Conservation (phyloP, 371 early-diverging fungal genomes). For the Mucor indicus region DNA sequence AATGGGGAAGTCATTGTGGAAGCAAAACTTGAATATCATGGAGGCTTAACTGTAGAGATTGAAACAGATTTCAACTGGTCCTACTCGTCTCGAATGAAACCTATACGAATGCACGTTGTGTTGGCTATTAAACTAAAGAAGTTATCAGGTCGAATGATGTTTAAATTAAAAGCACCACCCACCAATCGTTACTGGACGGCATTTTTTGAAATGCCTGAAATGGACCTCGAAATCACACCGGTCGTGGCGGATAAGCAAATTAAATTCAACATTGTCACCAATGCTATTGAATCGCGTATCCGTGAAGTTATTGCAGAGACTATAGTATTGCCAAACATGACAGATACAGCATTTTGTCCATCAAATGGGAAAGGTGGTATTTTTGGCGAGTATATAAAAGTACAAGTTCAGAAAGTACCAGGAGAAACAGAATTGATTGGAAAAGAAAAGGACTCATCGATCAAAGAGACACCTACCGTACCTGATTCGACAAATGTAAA, state of each 20-base stretch:
- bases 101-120: slow-evolving; percentile 72
- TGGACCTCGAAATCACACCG: slow-evolving; percentile 79
- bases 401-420: neutral
- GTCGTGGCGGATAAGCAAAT: slow-evolving; percentile 82
- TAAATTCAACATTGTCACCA: slow-evolving; percentile 71
- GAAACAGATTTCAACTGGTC: slow-evolving; percentile 54
- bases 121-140: slow-evolving; percentile 68
- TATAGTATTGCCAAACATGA: slow-evolving; percentile 91
- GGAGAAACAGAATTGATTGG: neutral
- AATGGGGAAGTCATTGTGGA: slow-evolving; percentile 74
- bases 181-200: slow-evolving; percentile 88
- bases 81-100: slow-evolving; percentile 51
- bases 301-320: slow-evolving; percentile 76
- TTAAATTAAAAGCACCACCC: slow-evolving; percentile 82
- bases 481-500: slow-evolving; percentile 11
- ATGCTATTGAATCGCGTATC: slow-evolving; percentile 82
- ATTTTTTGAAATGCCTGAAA: slow-evolving; percentile 76
- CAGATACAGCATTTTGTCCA: slow-evolving; percentile 76
- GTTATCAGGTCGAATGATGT: slow-evolving; percentile 68
- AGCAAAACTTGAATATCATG: slow-evolving; percentile 74
- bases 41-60: slow-evolving; percentile 70
- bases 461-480: slow-evolving; percentile 6
- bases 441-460: no score
- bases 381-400: slow-evolving; percentile 36
- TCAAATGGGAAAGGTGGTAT: slow-evolving; percentile 63